A percentile compares a stretch with the other conserved stretches of the same genome.
These are phyloP conservation scores for Aspergillus nanangensis DNA, from an alignment of 495 filamentous ascomycete genomes.

Conservation along the genomic window DNA sequence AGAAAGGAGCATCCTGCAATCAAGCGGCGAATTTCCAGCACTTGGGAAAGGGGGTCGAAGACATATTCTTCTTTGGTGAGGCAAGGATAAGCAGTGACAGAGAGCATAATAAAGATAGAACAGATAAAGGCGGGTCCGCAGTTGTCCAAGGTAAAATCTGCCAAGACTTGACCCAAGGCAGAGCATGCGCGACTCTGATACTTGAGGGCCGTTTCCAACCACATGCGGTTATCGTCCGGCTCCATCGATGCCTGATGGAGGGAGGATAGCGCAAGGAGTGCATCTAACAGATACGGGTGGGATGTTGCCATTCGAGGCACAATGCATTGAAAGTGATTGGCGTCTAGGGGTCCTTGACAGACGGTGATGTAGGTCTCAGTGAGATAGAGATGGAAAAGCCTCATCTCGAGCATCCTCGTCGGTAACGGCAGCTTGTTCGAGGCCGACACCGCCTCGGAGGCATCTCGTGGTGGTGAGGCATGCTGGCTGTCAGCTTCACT, in stretches of 20 bases:
- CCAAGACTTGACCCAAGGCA: constrained; percentile 24
- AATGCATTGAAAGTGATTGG: constrained; percentile 34
- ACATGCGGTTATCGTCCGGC: constrained; percentile 19
- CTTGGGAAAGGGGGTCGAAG: constrained; percentile 24
- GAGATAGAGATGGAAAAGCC: constrained; percentile 36
- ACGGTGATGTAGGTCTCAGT: constrained; percentile 31
- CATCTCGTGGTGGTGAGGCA: constrained; percentile 20
- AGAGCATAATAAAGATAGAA: constrained; percentile 38
- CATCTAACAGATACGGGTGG: constrained; percentile 42
- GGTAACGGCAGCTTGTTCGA: constrained; percentile 11
- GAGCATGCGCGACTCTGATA: constrained; percentile 36
- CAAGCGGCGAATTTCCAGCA: constrained; percentile 31
- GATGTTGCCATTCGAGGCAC: constrained; percentile 41
- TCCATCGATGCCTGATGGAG: constrained; percentile 41
- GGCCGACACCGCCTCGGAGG: constrained; percentile 7
- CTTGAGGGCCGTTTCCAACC: constrained; percentile 29
- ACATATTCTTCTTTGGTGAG: constrained; percentile 24
- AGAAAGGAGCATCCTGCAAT: constrained; percentile 33
- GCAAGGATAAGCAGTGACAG: constrained; percentile 29
- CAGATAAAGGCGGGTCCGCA: constrained; percentile 35
- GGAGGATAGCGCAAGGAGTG: constrained; percentile 42
- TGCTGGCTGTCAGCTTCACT: constrained; percentile 25
- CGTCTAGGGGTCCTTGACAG: constrained; percentile 22
- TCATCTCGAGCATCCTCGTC: constrained; percentile 34
- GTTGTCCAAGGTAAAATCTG: constrained; percentile 20